phyloP scores from a whole-genome alignment of 208 protist species.

The Trypanosoma vivax region DNA sequence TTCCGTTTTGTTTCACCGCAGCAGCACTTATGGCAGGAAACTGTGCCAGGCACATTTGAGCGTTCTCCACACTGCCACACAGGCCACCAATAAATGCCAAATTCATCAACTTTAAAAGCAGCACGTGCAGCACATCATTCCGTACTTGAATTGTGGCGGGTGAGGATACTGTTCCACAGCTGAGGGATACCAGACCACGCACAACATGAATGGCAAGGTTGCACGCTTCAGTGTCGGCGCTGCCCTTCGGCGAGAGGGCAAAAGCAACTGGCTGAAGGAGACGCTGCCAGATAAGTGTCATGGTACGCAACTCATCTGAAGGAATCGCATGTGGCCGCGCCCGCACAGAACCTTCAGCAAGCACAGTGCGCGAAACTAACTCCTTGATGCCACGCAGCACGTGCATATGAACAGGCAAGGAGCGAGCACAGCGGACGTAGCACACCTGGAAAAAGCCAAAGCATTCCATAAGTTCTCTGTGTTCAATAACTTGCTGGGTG shows the following conservation, averaged over 20 bases:
- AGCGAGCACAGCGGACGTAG: conserved; percentile 24
- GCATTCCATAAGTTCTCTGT: conserved; percentile 33
- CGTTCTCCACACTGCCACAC: conserved; percentile 64
- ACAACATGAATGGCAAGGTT: conserved; percentile 71
- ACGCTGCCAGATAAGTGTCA: conserved; percentile 56
- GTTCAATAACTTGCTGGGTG: conserved; percentile 18
- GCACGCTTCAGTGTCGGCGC: conserved; percentile 44
- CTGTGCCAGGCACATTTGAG: conserved; percentile 70
- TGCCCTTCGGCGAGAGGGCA: conserved; percentile 42
- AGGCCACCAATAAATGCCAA: conserved; percentile 69
- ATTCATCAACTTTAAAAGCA: conserved; percentile 59
- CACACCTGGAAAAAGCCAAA: conserved; percentile 48
- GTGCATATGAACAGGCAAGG: conserved; percentile 50
- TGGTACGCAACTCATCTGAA: conserved; percentile 21
- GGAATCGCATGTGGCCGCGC: conserved; percentile 1
- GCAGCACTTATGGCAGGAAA: conserved; percentile 62
- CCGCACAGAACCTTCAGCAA: background rate
- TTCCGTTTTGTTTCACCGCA: conserved; percentile 25
- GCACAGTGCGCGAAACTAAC: conserved; percentile 53
- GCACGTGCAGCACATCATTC: conserved; percentile 24
- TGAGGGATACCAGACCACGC: conserved; percentile 54
- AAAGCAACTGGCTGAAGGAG: conserved; percentile 57
- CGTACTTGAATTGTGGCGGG: conserved; percentile 21
- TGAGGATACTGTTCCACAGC: conserved; percentile 23
- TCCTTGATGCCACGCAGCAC: conserved; percentile 72